Conservation (phyloP, 768 basidiomycete species). For the Podaxis sp. region DNA sequence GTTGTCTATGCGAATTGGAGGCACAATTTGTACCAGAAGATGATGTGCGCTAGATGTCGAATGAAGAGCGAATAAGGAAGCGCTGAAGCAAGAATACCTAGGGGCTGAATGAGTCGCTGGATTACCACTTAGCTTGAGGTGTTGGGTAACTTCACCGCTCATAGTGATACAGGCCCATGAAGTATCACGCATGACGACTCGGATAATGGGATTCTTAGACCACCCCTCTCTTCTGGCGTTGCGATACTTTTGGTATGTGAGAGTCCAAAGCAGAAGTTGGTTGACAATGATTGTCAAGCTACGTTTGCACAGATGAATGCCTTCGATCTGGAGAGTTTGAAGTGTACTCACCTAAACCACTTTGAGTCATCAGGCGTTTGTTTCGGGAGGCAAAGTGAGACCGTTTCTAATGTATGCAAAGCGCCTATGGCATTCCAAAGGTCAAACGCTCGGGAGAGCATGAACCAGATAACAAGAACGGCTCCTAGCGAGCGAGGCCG, state of each 20-base stretch:
- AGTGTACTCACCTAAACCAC: not conserved
- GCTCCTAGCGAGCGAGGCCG: not conserved
- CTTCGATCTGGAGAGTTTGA: not conserved
- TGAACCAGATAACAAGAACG: not conserved
- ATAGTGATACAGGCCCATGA: not conserved
- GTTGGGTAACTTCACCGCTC: not conserved
- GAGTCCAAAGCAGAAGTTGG: not conserved
- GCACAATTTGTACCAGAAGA: not conserved
- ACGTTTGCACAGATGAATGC: not conserved
- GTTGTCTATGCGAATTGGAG: not conserved
- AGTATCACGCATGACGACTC: not conserved
- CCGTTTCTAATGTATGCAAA: not conserved
- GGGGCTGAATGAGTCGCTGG: not conserved
- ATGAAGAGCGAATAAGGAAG: conserved; percentile 1
- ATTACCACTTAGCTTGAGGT: not conserved
- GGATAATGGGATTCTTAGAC: not conserved
- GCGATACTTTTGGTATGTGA: conserved; percentile 3
- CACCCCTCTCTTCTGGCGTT: not conserved
- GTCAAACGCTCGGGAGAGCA: not conserved
- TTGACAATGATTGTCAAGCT: not conserved
- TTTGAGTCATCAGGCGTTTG: not conserved
- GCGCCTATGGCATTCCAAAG: not conserved
- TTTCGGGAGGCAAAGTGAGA: not conserved
- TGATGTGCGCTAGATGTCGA: not conserved
- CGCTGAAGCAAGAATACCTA: not conserved